These are phyloP conservation scores for Septoria linicola DNA, from an alignment of 2,329 filamentous ascomycete genomes.

Conservation along the genomic window DNA sequence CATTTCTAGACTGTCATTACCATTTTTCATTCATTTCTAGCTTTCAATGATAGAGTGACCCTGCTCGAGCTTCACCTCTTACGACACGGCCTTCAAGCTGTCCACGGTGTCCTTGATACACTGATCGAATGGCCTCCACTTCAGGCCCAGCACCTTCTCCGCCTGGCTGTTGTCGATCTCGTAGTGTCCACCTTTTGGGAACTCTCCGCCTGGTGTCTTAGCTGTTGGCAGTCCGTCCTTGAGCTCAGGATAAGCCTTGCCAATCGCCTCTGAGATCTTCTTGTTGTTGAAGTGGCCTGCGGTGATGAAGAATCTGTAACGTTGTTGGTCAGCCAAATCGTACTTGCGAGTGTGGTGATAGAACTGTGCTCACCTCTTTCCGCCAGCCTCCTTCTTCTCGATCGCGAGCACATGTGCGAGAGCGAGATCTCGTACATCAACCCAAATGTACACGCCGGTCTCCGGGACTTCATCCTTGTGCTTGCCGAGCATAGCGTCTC, in stretches of 20 bases:
- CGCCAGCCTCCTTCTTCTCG: conserved; percentile 56
- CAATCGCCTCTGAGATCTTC: conserved; percentile 57
- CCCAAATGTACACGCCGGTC: conserved; percentile 41
- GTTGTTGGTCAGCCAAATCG: no score
- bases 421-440: conserved; percentile 31
- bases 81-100: no score
- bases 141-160: no score
- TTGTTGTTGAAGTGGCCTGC: conserved; percentile 62
- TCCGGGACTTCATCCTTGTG: conserved; percentile 58
- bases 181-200: conserved; percentile 52
- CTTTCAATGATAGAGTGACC: no score
- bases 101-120: no score
- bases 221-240: conserved; percentile 49
- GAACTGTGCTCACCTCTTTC: conserved; percentile 47
- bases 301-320: conserved; percentile 56
- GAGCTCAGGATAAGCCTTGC: conserved; percentile 56
- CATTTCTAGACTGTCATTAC: no score
- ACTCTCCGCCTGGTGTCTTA: conserved; percentile 45
- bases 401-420: conserved; percentile 34
- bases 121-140: no score
- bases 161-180: conserved; percentile 53
- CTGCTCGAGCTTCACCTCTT: no score
- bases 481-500: conserved; percentile 60
- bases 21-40: no score
- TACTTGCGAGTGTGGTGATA: no score